A percentile compares a stretch with the other conserved stretches of the same genome.
Evolutionary conservation across 768 basidiomycete species (phyloP).

Genomic region (Ramaria rubella): DNA sequence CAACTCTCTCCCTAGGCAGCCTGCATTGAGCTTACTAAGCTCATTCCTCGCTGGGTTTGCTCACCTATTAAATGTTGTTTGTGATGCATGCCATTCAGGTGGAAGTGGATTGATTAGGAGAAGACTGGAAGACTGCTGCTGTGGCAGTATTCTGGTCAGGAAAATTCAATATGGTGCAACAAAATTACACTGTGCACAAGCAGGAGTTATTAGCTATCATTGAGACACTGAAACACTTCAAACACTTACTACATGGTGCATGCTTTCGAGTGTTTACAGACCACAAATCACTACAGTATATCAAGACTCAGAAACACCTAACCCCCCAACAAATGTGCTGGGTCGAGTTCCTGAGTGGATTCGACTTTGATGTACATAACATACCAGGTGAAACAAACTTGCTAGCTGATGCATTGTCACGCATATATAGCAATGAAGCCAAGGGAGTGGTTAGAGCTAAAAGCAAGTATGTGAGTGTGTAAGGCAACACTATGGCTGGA

Average conservation of each 20-base stretch:
- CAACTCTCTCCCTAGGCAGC: conserved; percentile 25
- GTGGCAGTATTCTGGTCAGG: conserved; percentile 31
- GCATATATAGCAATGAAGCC: conserved; percentile 18
- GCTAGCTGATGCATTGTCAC: neutral
- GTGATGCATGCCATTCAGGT: too few relatives aligned
- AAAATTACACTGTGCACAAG: conserved; percentile 38
- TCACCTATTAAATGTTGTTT: too few relatives aligned
- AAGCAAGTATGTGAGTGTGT: conserved; percentile 15
- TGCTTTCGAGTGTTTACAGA: too few relatives aligned
- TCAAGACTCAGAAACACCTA: too few relatives aligned
- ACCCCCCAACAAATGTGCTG: conserved; percentile 33
- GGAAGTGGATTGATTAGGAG: conserved; percentile 24
- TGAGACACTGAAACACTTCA: too few relatives aligned
- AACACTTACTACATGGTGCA: too few relatives aligned
- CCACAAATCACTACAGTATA: too few relatives aligned
- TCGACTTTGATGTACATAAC: conserved; percentile 10
- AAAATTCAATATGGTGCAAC: conserved; percentile 31
- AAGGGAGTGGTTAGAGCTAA: conserved; percentile 18
- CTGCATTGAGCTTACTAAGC: too few relatives aligned
- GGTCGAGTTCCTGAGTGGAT: neutral
- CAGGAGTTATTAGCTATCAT: too few relatives aligned
- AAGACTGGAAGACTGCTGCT: conserved; percentile 19
- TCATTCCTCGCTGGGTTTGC: conserved; percentile 23
- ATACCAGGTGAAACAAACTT: conserved; percentile 2
- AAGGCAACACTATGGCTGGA: neutral